Percentiles rank a stretch among this genome's conserved stretches.
Conservation (phyloP, 768 basidiomycete species). For the Suillus variegatus region DNA sequence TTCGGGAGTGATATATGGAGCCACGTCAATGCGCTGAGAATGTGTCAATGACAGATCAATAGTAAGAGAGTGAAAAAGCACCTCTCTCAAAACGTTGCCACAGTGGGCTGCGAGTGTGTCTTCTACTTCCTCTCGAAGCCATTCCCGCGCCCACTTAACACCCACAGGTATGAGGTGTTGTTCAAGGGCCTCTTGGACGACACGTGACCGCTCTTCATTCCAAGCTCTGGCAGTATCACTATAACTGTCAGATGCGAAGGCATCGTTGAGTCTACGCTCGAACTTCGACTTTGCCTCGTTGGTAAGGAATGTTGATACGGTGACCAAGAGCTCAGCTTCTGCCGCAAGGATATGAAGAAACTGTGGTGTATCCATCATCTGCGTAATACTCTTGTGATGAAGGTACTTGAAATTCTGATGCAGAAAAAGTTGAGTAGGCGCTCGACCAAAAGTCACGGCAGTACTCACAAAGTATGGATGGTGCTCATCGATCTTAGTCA, state of each 20-base stretch:
- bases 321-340: constrained; percentile 87
- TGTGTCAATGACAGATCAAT: constrained; percentile 16
- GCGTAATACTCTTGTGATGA: constrained; percentile 67
- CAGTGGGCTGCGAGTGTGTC: constrained; percentile 75
- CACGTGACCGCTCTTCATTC: constrained; percentile 82
- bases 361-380: constrained; percentile 72
- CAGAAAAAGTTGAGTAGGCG: background rate
- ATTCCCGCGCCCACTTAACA: constrained; percentile 87
- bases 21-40: constrained; percentile 76
- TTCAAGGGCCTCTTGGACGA: constrained; percentile 78
- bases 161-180: constrained; percentile 83
- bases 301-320: constrained; percentile 68
- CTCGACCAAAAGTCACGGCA: background rate
- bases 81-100: constrained; percentile 67
- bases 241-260: constrained; percentile 83
- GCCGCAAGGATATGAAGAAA: constrained; percentile 91
- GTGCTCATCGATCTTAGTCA: constrained; percentile 72
- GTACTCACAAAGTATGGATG: constrained; percentile 68
- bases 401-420: constrained; percentile 94
- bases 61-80: constrained; percentile 31
- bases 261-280: constrained; percentile 73
- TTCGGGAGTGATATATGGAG: constrained; percentile 63
- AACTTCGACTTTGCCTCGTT: constrained; percentile 63
- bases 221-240: constrained; percentile 85
- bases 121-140: constrained; percentile 87